These are phyloP conservation scores for Mycosphaerella arachidis DNA, from an alignment of 2,329 filamentous ascomycete genomes.

Conservation along the genomic window DNA sequence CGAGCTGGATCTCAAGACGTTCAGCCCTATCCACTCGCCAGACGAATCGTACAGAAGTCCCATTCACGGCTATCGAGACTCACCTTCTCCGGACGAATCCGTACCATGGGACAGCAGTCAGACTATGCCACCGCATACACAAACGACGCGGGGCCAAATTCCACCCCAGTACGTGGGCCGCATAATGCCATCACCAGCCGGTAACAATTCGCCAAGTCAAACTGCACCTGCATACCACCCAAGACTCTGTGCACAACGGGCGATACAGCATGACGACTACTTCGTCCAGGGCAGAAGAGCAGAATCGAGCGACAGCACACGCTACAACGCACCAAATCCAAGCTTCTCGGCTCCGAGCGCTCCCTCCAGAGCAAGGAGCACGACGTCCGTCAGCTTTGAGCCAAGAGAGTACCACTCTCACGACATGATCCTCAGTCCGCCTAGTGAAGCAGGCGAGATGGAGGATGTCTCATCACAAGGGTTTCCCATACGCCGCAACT, in stretches of 20 bases:
- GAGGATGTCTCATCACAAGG: slow-evolving; percentile 8
- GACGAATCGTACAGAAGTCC: slow-evolving; percentile 16
- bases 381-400: slow-evolving; percentile 13
- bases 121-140: neutral
- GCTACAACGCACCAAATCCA: slow-evolving; percentile 9
- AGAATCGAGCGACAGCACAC: neutral
- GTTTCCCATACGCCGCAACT: neutral
- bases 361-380: slow-evolving; percentile 7
- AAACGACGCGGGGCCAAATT: slow-evolving; percentile 6
- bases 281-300: neutral
- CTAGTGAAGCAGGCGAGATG: slow-evolving; percentile 17
- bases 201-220: neutral
- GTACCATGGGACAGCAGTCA: neutral
- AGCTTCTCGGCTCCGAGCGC: slow-evolving; percentile 15
- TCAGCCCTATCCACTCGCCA: slow-evolving; percentile 11
- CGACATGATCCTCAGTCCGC: slow-evolving; percentile 16
- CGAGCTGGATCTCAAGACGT: slow-evolving; percentile 17
- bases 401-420: slow-evolving; percentile 6
- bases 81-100: neutral
- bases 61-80: slow-evolving; percentile 2
- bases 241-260: neutral
- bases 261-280: slow-evolving; percentile 4
- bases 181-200: slow-evolving; percentile 10
- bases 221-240: neutral
- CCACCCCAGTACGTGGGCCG: slow-evolving; percentile 17